These are phyloP conservation scores for Rhodomyrtus tomentosa DNA, from an alignment of 345 rosid species.

Conservation along the genomic window DNA sequence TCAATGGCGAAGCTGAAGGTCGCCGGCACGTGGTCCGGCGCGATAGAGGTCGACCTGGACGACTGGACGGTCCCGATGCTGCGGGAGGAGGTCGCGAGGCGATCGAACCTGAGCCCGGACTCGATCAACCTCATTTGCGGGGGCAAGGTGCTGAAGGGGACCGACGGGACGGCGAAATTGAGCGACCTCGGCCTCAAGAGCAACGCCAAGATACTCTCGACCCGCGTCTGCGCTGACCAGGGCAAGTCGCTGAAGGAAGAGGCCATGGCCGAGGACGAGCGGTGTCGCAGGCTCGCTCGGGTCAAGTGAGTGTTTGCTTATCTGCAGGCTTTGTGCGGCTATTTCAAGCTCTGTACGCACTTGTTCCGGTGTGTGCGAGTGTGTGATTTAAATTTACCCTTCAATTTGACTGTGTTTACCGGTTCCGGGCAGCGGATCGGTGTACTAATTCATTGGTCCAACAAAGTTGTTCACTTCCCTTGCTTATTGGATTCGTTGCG, in stretches of 20 bases:
- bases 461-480: neutral
- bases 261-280: constrained; percentile 68
- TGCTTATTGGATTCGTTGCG: neutral
- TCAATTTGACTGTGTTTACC: neutral
- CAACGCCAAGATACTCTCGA: constrained; percentile 68
- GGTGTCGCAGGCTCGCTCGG: constrained; percentile 53
- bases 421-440: neutral
- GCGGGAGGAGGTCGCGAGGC: constrained; percentile 64
- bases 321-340: neutral
- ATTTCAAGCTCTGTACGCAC: neutral
- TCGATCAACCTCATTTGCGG: constrained; percentile 69
- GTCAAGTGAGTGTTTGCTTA: constrained; percentile 47
- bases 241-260: constrained; percentile 10
- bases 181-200: constrained; percentile 49
- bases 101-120: constrained; percentile 37
- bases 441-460: neutral
- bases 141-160: constrained; percentile 63
- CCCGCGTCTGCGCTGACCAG: constrained; percentile 52
- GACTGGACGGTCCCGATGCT: constrained; percentile 67
- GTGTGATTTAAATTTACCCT: neutral
- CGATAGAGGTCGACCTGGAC: constrained; percentile 68
- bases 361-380: neutral
- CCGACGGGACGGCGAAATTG: constrained; percentile 40
- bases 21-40: constrained; percentile 82
- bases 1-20: constrained; percentile 69